phyloP scores from a whole-genome alignment of 176 grass and related monocot genomes.

The Carex scoparia region DNA sequence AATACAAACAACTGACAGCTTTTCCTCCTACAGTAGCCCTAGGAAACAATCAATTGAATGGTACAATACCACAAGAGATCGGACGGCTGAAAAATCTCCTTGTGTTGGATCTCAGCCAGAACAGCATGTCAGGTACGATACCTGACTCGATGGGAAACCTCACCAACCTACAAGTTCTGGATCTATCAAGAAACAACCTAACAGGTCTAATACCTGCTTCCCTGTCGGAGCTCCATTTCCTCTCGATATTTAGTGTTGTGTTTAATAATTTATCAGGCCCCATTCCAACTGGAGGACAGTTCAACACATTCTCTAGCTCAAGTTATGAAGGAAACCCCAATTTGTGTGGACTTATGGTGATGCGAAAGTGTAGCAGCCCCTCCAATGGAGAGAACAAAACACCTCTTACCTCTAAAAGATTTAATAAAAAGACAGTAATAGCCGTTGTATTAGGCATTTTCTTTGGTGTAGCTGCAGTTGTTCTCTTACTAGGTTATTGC shows the following conservation, averaged over 20 bases:
- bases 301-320: conserved; percentile 50
- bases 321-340: conserved; percentile 62
- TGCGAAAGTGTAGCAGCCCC: background rate
- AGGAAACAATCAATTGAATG: conserved; percentile 38
- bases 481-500: conserved; percentile 47
- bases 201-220: conserved; percentile 44
- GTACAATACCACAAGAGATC: conserved; percentile 47
- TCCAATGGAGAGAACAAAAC: conserved; percentile 2
- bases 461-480: conserved; percentile 41
- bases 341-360: conserved; percentile 46
- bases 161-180: conserved; percentile 42
- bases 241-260: conserved; percentile 57
- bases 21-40: conserved; percentile 45
- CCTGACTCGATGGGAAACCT: conserved; percentile 47
- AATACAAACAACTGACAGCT: conserved; percentile 56
- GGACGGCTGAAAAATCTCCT: conserved; percentile 45
- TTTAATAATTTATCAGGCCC: conserved; percentile 56
- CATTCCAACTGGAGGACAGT: conserved; percentile 52
- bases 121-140: conserved; percentile 57
- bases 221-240: conserved; percentile 48
- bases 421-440: conserved; percentile 40
- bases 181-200: conserved; percentile 52
- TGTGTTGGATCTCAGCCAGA: conserved; percentile 42
- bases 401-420: background rate
- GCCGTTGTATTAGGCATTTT: conserved; percentile 54